Evolutionary conservation across 2,329 filamentous ascomycete genomes (phyloP), one percentile per base, ranked within the genome.

Genomic region (Pseudogymnoascus sp.): DNA sequence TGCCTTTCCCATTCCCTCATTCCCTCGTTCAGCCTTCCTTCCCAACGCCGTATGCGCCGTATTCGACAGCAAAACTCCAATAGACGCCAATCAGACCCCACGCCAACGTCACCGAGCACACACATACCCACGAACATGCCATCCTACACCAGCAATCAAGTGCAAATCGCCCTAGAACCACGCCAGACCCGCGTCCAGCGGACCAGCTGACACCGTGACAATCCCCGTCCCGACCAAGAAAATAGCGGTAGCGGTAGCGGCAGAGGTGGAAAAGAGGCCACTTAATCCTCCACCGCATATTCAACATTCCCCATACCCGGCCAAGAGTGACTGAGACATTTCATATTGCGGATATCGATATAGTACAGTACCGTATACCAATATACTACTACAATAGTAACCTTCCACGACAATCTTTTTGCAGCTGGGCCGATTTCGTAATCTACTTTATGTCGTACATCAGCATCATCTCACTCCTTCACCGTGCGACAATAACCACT

Each of bases 211-310:
- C 58, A 37, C 14, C 4, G 14, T 50, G 58, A 37, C 58, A 50
- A 25, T 18, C 16, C 57, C 39, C 58, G 30, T 60, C 58, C 22
- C 58, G 12, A 47, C 58, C 30, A 37, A 58, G 37, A 28, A 58
- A 58, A 58, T 35, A 37, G 43, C n/a, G 9, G 30, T 33, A 33
- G 1, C 22, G 43, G 8, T 8, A 6, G 33, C 18, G 18, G 18
- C 18, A 18, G 18, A 18, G 18, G 18, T 18, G 18, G 18, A 18
- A 25, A 30, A 54, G 33, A 54, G 47, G 47, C 47, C 28, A 54
- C 47, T 35, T 54, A 18, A 37, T 47, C 22, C 41, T 25, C 47
- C 5, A 54, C 47, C 47, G 28, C 47, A 54, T 54, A 33, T 16
- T 54, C 18, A 37, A 25, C 22, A 25, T 25, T 25, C 28, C 43